Conservation (phyloP, 1,284 basidiomycete genomes). For the Sanghuangporus weigelae region DNA sequence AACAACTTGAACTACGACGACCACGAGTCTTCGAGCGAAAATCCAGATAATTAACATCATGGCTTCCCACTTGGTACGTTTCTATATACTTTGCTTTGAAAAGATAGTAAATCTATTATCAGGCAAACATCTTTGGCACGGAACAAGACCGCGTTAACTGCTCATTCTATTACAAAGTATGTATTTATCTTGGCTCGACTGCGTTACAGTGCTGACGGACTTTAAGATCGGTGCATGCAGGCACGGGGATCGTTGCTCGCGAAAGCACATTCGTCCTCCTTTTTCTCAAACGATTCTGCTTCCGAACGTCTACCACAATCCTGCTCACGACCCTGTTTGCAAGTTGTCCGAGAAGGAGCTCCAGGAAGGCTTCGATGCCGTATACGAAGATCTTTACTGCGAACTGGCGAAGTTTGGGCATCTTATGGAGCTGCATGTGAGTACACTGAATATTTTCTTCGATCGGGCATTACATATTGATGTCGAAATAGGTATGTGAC, state of each 20-base stretch:
- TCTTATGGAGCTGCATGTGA: conserved; percentile 89
- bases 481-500: conserved; percentile 76
- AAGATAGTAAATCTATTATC: not conserved
- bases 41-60: conserved; percentile 28
- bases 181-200: conserved; percentile 22
- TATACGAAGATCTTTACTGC: conserved; percentile 93
- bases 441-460: conserved; percentile 26
- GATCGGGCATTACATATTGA: not conserved
- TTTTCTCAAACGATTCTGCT: conserved; percentile 97
- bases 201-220: conserved; percentile 14
- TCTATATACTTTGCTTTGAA: not conserved
- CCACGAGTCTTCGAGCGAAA: not conserved
- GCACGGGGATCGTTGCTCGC: conserved; percentile 92
- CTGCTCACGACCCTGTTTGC: conserved; percentile 87
- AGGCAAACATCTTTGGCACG: conserved; percentile 85
- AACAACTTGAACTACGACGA: not conserved
- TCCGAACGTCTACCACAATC: conserved; percentile 99
- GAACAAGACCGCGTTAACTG: conserved; percentile 94
- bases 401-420: conserved; percentile 95
- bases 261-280: conserved; percentile 96
- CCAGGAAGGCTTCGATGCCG: conserved; percentile 94
- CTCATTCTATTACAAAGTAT: conserved; percentile 91
- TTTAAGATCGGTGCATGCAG: conserved; percentile 88
- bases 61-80: conserved; percentile 59
- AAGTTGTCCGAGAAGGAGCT: conserved; percentile 83